A percentile compares a stretch with the other conserved stretches of the same genome.
These are phyloP conservation scores for Suillus americanus DNA, from an alignment of 768 basidiomycete species.

Conservation along the genomic window DNA sequence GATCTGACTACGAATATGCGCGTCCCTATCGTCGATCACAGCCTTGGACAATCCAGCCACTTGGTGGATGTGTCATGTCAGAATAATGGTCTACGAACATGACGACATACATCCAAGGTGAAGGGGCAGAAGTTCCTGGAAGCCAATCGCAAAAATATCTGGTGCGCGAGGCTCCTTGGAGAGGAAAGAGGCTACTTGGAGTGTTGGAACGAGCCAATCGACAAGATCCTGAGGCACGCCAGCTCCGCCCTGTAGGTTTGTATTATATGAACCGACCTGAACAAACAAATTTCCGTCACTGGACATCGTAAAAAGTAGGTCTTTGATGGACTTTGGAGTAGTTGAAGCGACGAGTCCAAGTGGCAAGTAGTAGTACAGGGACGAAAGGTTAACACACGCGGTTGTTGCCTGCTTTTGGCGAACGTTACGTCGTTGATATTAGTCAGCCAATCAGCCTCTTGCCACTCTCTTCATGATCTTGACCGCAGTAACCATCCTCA, in stretches of 20 bases:
- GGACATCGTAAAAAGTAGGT: constrained; percentile 5
- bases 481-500: too few relatives aligned
- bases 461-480: too few relatives aligned
- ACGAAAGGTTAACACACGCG: background rate
- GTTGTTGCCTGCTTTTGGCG: background rate
- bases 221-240: constrained; percentile 84
- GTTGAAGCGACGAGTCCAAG: background rate
- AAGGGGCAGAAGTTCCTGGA: constrained; percentile 90
- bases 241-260: constrained; percentile 76
- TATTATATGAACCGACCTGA: constrained; percentile 89
- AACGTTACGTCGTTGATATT: background rate
- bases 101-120: constrained; percentile 77
- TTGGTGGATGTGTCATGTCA: constrained; percentile 28
- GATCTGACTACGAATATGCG: constrained; percentile 73
- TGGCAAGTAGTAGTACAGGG: too few relatives aligned
- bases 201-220: constrained; percentile 86
- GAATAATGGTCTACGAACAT: constrained; percentile 4
- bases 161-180: constrained; percentile 64
- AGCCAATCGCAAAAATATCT: constrained; percentile 87
- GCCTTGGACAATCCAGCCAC: constrained; percentile 76
- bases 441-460: background rate
- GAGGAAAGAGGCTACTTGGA: constrained; percentile 74
- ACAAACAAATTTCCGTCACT: constrained; percentile 48
- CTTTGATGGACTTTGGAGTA: constrained; percentile 11
- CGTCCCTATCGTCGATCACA: constrained; percentile 67